Conservation (phyloP, 1,139 yeast genomes). For the Starmera stellimalicola region DNA sequence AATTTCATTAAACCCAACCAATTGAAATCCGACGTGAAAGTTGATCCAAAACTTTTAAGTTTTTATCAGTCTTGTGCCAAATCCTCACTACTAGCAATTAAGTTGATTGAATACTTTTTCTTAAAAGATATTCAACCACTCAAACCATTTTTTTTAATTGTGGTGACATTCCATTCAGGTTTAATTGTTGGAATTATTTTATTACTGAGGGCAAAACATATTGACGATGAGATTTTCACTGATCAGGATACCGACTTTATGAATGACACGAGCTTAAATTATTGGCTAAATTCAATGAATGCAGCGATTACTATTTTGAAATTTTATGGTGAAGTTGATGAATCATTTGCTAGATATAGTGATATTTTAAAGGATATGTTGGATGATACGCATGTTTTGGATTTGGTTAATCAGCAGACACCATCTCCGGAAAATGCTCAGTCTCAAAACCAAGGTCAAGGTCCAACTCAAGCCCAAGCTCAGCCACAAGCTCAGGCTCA, state of each 20-base stretch:
- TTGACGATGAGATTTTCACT: constrained; percentile 13
- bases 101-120: constrained; percentile 23
- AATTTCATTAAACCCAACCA: constrained; percentile 6
- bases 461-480: no score
- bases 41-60: constrained; percentile 15
- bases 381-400: constrained; percentile 9
- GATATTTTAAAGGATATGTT: constrained; percentile 14
- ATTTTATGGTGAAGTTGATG: constrained; percentile 19
- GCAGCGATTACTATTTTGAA: constrained; percentile 16
- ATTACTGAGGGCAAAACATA: constrained; percentile 11
- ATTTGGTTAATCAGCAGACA: no score
- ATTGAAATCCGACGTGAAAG: constrained; percentile 5
- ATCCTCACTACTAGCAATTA: constrained; percentile 28
- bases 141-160: constrained; percentile 22
- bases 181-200: constrained; percentile 19
- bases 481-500: no score
- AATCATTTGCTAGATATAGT: constrained; percentile 16
- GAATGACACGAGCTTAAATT: constrained; percentile 6
- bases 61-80: constrained; percentile 30
- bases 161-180: constrained; percentile 22
- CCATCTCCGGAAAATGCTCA: no score
- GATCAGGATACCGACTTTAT: constrained; percentile 6
- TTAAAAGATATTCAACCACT: constrained; percentile 24
- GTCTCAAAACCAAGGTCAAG: no score
- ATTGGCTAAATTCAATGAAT: constrained; percentile 15